A percentile compares a stretch with the other conserved stretches of the same genome.
Evolutionary conservation across 1,139 yeast species (phyloP).

Genomic region (Pichia sp.): DNA sequence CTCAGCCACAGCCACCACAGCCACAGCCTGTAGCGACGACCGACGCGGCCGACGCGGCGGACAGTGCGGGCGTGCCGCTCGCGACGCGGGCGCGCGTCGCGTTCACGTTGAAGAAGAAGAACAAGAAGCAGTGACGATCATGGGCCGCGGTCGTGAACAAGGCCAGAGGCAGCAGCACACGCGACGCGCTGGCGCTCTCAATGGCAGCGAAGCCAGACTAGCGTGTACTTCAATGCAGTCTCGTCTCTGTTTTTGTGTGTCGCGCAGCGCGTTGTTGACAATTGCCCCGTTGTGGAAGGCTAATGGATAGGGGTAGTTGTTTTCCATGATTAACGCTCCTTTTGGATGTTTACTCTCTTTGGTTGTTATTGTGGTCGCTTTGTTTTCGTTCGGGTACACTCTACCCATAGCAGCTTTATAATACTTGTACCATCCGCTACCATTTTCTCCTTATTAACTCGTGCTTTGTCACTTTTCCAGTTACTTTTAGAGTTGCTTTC

Average conservation of each 20-base stretch:
- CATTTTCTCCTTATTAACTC: too few relatives aligned
- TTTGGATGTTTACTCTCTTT: constrained; percentile 1
- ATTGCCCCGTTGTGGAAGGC: not conserved
- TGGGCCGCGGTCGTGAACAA: not conserved
- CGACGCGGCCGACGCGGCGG: too few relatives aligned
- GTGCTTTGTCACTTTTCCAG: too few relatives aligned
- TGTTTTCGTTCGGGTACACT: too few relatives aligned
- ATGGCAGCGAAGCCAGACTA: too few relatives aligned
- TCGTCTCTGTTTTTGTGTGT: too few relatives aligned
- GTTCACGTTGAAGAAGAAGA: not conserved
- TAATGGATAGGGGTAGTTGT: constrained; percentile 1
- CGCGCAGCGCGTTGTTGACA: constrained; percentile 1
- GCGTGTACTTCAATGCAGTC: too few relatives aligned
- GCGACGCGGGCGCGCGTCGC: constrained; percentile 1
- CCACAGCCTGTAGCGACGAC: not conserved
- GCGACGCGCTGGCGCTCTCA: not conserved
- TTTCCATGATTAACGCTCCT: not conserved
- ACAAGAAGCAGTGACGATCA: not conserved
- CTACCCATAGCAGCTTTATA: too few relatives aligned
- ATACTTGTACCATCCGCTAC: too few relatives aligned
- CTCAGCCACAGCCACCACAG: not conserved
- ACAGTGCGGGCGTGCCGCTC: not conserved
- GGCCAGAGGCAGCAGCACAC: not conserved
- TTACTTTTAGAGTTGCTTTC: too few relatives aligned
- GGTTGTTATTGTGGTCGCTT: too few relatives aligned